Percentiles rank a stretch among this genome's conserved stretches.
These are phyloP conservation scores for Neohortaea acidophila DNA, from an alignment of 495 filamentous ascomycete genomes.

Conservation along the genomic window DNA sequence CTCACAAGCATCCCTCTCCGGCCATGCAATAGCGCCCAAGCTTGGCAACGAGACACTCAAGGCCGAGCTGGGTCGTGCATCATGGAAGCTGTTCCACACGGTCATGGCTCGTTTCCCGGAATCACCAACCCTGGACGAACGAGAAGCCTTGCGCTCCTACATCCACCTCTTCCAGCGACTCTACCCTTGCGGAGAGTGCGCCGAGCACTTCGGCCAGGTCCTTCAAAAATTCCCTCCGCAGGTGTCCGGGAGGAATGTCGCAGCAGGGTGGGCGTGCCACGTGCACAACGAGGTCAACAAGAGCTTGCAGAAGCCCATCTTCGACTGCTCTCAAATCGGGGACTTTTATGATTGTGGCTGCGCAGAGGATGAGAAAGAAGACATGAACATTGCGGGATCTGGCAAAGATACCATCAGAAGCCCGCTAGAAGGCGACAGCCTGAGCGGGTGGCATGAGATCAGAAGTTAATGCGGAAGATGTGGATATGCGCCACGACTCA, in stretches of 20 bases:
- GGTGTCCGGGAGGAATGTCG: constrained; percentile 63
- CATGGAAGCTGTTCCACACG: constrained; percentile 90
- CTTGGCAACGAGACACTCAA: constrained; percentile 86
- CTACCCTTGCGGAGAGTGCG: constrained; percentile 56
- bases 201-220: constrained; percentile 28
- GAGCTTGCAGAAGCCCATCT: constrained; percentile 61
- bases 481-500: no score
- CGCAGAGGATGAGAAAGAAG: constrained; percentile 46
- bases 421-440: no score
- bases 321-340: constrained; percentile 80
- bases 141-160: constrained; percentile 66
- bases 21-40: constrained; percentile 72
- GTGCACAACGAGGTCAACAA: constrained; percentile 92
- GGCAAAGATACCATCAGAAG: no score
- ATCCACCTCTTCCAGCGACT: constrained; percentile 81
- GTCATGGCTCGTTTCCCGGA: constrained; percentile 90
- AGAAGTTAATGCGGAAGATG: no score
- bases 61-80: constrained; percentile 74
- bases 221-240: constrained; percentile 80
- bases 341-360: constrained; percentile 96
- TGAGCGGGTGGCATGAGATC: no score
- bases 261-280: constrained; percentile 83
- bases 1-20: constrained; percentile 35
- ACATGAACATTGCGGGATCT: background rate
- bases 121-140: constrained; percentile 66